Evolutionary conservation across 2,329 filamentous ascomycete genomes (phyloP), one percentile per base, ranked within the genome.

Genomic region (Orbilia oligospora): DNA sequence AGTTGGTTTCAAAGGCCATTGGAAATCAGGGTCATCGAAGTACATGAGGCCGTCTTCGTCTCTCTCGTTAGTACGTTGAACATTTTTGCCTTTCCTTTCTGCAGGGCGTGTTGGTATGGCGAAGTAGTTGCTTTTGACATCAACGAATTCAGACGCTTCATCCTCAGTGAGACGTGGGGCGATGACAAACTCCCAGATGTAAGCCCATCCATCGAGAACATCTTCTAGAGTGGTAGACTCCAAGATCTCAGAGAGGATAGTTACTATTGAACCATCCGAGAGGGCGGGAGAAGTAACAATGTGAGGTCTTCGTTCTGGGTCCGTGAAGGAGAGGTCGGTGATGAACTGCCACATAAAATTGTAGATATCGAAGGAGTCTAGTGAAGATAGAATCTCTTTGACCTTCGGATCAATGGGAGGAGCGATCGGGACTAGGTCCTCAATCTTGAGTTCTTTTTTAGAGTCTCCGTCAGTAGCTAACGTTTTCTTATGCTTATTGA

Each of bases 321-420:
- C 53, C 3, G 56, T 49, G 20, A 48, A 18, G 1, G 66, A 48
- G 16, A 70, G 36, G 18, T 65, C 56, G 5, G 44, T 51, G 46
- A 66, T 16, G 10, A 70, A 24, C 36, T 65, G 61, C 22, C 53
- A 70, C 44, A 76, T 64, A 30, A 76, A 76, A 18, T 27, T 55
- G 48, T 69, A 56, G 24, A 76, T 30, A 20, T 65, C 48, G 5
- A 70, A 66, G 6, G 56, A 16, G 14, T 61, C 41, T 8, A 76
- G 46, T n/a, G 30, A n/a, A 9, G 27, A 20, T 5, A 76, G 16
- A n/a, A 64, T 64, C 38, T 56, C 24, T 14, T 51, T 12, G 16
- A 63, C 30, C 3, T 67, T 41, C 0, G 44, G 61, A 9, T 16
- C 16, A 3, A 67, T 22, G 5, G 61, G 18, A 14, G 63, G 41